phyloP scores from a whole-genome alignment of 23 red algal species.

The Gracilariopsis chorda region DNA sequence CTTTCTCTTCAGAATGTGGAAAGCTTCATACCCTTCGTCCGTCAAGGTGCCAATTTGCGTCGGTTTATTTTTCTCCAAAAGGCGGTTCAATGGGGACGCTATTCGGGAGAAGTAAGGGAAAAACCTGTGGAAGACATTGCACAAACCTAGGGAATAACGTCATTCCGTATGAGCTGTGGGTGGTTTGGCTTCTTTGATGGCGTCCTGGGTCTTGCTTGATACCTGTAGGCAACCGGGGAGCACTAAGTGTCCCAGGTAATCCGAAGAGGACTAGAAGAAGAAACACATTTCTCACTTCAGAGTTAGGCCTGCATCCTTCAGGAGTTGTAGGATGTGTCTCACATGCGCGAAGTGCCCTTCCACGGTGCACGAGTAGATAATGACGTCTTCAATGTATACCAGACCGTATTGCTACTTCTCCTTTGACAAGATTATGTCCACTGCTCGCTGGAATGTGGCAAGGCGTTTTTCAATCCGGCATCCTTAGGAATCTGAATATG shows the following conservation, averaged over 20 bases:
- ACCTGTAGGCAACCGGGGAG: not conserved
- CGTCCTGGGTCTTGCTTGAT: not conserved
- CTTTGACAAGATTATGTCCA: not conserved
- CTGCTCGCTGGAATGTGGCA: not conserved
- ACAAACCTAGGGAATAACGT: not conserved
- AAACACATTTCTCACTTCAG: not conserved
- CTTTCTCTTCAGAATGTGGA: no score
- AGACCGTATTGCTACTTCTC: not conserved
- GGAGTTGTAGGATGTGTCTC: not conserved
- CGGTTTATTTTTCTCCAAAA: no score
- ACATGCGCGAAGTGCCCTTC: not conserved
- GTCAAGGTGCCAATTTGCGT: no score
- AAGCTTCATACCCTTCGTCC: no score
- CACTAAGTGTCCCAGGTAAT: not conserved
- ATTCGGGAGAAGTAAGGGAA: not conserved
- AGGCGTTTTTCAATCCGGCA: constrained; percentile 9
- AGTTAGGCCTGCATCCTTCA: not conserved
- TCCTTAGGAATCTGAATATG: not conserved
- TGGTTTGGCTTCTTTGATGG: not conserved
- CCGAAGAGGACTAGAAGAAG: not conserved
- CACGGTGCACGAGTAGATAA: not conserved
- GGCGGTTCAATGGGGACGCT: no score
- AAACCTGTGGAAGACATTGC: not conserved
- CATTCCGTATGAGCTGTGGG: not conserved
- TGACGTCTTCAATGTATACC: not conserved